Evolutionary conservation across 352 stramenopile genomes (phyloP).

Genomic region (Phytopythium aichiense): DNA sequence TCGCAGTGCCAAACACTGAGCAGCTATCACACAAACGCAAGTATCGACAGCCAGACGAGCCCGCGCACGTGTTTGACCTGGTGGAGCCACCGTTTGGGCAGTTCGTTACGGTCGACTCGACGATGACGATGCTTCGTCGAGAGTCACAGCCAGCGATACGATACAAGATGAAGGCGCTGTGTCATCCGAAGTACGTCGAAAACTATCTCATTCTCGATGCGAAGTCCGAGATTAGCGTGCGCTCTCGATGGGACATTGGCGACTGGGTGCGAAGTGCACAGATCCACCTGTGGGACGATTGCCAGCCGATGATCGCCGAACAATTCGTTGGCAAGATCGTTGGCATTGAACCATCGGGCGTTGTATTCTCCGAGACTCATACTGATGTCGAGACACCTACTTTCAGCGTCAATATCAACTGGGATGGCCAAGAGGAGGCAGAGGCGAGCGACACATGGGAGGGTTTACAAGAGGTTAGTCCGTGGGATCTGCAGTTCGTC

Average conservation of each 20-base stretch:
- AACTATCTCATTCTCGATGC: conserved; percentile 2
- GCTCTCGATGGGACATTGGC: conserved; percentile 1
- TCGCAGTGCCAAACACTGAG: neutral
- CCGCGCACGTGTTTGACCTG: neutral
- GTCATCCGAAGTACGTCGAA: neutral
- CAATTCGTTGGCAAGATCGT: neutral
- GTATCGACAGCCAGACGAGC: neutral
- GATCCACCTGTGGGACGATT: neutral
- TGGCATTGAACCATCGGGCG: neutral
- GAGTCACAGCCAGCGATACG: neutral
- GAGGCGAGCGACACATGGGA: neutral
- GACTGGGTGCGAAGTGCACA: neutral
- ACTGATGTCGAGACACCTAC: neutral
- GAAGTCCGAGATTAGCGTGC: neutral
- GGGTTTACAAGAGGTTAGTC: neutral
- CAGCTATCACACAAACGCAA: conserved; percentile 5
- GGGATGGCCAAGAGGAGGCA: neutral
- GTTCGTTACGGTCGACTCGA: conserved; percentile 1
- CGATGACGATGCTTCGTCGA: neutral
- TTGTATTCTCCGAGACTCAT: neutral
- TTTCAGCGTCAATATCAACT: neutral
- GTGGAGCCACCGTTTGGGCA: neutral
- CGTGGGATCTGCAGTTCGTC: neutral
- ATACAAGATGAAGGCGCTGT: neutral
- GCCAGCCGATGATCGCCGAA: neutral